phyloP scores from a whole-genome alignment of 2,329 filamentous ascomycete genomes.

The Penicillium sp. region DNA sequence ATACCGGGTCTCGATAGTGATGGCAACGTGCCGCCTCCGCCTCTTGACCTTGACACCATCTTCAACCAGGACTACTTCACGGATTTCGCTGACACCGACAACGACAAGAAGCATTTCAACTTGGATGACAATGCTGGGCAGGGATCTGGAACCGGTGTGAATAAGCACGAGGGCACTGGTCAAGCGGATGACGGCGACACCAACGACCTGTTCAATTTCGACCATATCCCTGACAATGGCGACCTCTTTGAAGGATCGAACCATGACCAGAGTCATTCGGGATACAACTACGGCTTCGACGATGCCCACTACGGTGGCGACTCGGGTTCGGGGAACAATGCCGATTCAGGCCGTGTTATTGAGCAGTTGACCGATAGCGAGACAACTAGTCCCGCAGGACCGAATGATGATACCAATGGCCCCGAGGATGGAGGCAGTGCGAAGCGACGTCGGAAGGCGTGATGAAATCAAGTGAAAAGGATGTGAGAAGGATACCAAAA shows the following conservation, averaged over 20 bases:
- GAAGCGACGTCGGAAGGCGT: constrained; percentile 35
- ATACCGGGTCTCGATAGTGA: constrained; percentile 65
- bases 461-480: constrained; percentile 10
- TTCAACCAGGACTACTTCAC: constrained; percentile 59
- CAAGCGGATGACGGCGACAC: constrained; percentile 30
- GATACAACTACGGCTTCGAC: constrained; percentile 37
- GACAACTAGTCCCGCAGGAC: constrained; percentile 41
- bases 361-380: constrained; percentile 48
- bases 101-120: constrained; percentile 24
- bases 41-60: constrained; percentile 58
- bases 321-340: constrained; percentile 11
- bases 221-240: constrained; percentile 34
- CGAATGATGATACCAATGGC: constrained; percentile 29
- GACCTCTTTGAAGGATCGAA: constrained; percentile 33
- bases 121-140: constrained; percentile 22
- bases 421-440: constrained; percentile 26
- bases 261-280: constrained; percentile 21
- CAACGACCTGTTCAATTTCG: constrained; percentile 45
- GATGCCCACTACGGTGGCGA: constrained; percentile 25
- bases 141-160: constrained; percentile 14
- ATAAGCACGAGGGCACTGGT: constrained; percentile 17
- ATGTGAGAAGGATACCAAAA: not conserved
- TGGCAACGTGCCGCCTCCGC: constrained; percentile 42
- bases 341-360: constrained; percentile 36
- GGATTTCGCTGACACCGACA: constrained; percentile 37